These are phyloP conservation scores for Amylostereum areolatum DNA, from an alignment of 1,284 basidiomycete genomes.

Conservation along the genomic window DNA sequence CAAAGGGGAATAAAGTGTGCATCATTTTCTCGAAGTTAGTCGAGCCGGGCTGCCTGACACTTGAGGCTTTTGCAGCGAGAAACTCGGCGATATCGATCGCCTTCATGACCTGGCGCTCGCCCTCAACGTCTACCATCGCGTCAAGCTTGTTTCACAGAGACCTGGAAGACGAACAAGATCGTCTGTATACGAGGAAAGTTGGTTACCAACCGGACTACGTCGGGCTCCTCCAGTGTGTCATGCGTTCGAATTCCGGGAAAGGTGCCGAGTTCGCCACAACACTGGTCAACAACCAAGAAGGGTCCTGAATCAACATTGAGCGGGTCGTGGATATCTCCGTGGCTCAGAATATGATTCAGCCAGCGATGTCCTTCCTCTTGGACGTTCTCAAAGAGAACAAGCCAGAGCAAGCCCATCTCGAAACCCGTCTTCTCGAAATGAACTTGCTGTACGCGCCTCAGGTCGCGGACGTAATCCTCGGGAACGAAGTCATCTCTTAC, in stretches of 20 bases:
- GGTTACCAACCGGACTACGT: constrained; percentile 94
- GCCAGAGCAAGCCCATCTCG: constrained; percentile 93
- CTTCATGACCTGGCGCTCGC: constrained; percentile 96
- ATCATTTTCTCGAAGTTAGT: background rate
- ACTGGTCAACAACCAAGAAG: constrained; percentile 90
- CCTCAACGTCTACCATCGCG: constrained; percentile 96
- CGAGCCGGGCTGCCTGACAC: background rate
- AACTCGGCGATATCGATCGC: constrained; percentile 96
- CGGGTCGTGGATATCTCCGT: constrained; percentile 97
- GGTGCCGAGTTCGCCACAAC: constrained; percentile 97
- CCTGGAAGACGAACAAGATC: constrained; percentile 98
- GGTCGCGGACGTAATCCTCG: constrained; percentile 98
- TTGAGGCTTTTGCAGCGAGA: constrained; percentile 78
- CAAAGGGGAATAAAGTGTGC: constrained; percentile 96
- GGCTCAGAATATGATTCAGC: constrained; percentile 99
- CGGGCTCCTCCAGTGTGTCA: constrained; percentile 93
- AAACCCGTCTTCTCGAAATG: constrained; percentile 97
- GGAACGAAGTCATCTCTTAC: constrained; percentile 98
- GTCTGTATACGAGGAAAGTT: constrained; percentile 98
- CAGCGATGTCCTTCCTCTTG: constrained; percentile 95
- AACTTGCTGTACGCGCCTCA: constrained; percentile 97
- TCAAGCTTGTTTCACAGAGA: constrained; percentile 99
- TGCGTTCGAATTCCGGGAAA: constrained; percentile 96
- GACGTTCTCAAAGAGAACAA: constrained; percentile 99
- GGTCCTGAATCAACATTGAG: constrained; percentile 93